These are phyloP conservation scores for Daldinia sp. DNA, from an alignment of 2,329 filamentous ascomycete species.

Conservation along the genomic window DNA sequence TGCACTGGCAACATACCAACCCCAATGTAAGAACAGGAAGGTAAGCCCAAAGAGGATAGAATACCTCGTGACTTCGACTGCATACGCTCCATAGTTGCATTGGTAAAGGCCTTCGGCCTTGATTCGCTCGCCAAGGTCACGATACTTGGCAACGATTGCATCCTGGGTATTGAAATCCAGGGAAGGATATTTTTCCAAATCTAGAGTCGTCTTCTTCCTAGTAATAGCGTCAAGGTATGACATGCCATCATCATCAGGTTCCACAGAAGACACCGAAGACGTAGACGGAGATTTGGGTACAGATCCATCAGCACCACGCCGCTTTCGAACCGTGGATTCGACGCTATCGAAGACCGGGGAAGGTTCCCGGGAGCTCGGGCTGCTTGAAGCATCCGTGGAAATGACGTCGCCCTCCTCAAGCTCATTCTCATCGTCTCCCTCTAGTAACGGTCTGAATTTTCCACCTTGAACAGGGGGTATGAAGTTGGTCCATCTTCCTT, in stretches of 20 bases:
- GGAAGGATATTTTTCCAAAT: constrained; percentile 81
- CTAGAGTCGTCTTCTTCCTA: constrained; percentile 76
- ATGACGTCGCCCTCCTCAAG: constrained; percentile 44
- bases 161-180: constrained; percentile 78
- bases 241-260: constrained; percentile 60
- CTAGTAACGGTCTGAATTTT: constrained; percentile 64
- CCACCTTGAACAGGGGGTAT: constrained; percentile 91
- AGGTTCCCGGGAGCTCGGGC: constrained; percentile 61
- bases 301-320: constrained; percentile 36
- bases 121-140: constrained; percentile 76
- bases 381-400: constrained; percentile 54
- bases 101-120: constrained; percentile 79
- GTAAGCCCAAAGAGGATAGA: constrained; percentile 69
- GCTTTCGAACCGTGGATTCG: constrained; percentile 45
- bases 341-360: constrained; percentile 60
- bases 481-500: constrained; percentile 88
- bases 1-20: constrained; percentile 75
- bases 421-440: constrained; percentile 46
- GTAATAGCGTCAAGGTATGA: constrained; percentile 78
- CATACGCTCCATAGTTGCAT: constrained; percentile 85
- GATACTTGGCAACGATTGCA: constrained; percentile 81
- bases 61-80: constrained; percentile 78
- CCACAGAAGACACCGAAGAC: constrained; percentile 65
- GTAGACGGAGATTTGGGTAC: constrained; percentile 57
- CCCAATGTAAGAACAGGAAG: constrained; percentile 66